Base-by-base conservation (phyloP, 768 basidiomycete genomes). In the Glaciozyma martinii region DNA sequence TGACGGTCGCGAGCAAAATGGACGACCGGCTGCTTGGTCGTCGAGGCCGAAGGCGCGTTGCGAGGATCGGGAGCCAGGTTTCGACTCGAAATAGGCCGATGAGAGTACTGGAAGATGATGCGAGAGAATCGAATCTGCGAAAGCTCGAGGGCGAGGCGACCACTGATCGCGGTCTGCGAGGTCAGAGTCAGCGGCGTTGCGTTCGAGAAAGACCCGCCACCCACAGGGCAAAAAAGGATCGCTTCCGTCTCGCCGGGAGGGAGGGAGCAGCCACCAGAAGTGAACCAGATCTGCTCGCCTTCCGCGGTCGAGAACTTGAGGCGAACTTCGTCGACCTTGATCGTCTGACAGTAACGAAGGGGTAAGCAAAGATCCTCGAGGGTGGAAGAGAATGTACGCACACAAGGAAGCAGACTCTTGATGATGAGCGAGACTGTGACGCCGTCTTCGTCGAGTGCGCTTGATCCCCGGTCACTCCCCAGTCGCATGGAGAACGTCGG, bases 331-430 rank as follows among this genome's bases (percentile, higher is more conserved):
- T 88, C 85, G 23, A 84, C 78, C 0, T 81, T 76, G 25, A 95
- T 63, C 10, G 78, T 75, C 89, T 93, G 63, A 3, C 16, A 55
- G 29, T 27, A 59, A 58, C 5, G 49, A 2, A 12, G 8, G 25
- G 4, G 23, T 19, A 9, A 8, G 25, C 27, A 9, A 46, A 43
- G 21, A 16, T 21, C 21, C n/a, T n/a, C 32, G 15, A 19, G 25
- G 46, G 29, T 1, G 23, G 3, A 3, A 25, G 47, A 27, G 25
- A n/a, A 50, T 86, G 75, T 75, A 93, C 92, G 75, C 75, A 93
- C 92, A 70, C 89, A 88, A 40, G 89, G 86, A 29, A 94, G 75
- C 46, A 77, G 76, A 72, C 90, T 97, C 40, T 76, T 77, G 33
- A 93, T 76, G 2, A 79, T 78, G 23, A 86, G 80, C 60, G 82